These are phyloP conservation scores for Incumbomyces delicatus DNA, from an alignment of 2,329 filamentous ascomycete genomes.

Conservation along the genomic window DNA sequence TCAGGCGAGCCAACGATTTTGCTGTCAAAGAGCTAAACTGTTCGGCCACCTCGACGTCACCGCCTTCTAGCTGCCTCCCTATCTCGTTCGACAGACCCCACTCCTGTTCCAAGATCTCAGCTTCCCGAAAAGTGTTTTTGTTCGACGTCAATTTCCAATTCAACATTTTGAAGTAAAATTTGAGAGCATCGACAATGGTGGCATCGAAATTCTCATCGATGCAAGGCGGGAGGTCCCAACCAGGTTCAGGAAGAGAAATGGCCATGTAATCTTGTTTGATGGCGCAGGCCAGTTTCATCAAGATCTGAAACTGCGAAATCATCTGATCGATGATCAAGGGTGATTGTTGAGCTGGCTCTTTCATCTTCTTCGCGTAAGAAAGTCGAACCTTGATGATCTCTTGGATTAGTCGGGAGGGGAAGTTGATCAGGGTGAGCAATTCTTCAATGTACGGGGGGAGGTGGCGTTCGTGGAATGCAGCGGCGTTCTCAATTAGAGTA, in stretches of 20 bases:
- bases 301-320: slow-evolving; percentile 90
- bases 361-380: slow-evolving; percentile 88
- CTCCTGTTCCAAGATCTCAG: slow-evolving; percentile 91
- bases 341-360: slow-evolving; percentile 84
- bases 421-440: slow-evolving; percentile 89
- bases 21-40: slow-evolving; percentile 88
- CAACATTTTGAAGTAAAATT: slow-evolving; percentile 97
- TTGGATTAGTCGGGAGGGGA: slow-evolving; percentile 88
- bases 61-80: slow-evolving; percentile 79
- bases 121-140: slow-evolving; percentile 98
- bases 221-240: slow-evolving; percentile 91
- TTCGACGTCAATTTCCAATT: slow-evolving; percentile 97
- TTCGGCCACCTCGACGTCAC: slow-evolving; percentile 92
- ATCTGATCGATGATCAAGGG: slow-evolving; percentile 94
- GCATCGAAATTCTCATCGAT: slow-evolving; percentile 94
- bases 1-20: slow-evolving; percentile 81
- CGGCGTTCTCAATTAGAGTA: slow-evolving; percentile 77
- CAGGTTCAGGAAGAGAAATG: slow-evolving; percentile 76
- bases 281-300: slow-evolving; percentile 80
- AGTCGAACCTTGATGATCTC: slow-evolving; percentile 91
- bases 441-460: slow-evolving; percentile 95
- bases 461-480: slow-evolving; percentile 76
- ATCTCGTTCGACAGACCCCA: slow-evolving; percentile 97
- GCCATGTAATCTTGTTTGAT: slow-evolving; percentile 83
- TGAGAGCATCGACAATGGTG: slow-evolving; percentile 82